Conservation (phyloP, 2,329 filamentous ascomycete genomes). For the Incumbomyces delicatus region DNA sequence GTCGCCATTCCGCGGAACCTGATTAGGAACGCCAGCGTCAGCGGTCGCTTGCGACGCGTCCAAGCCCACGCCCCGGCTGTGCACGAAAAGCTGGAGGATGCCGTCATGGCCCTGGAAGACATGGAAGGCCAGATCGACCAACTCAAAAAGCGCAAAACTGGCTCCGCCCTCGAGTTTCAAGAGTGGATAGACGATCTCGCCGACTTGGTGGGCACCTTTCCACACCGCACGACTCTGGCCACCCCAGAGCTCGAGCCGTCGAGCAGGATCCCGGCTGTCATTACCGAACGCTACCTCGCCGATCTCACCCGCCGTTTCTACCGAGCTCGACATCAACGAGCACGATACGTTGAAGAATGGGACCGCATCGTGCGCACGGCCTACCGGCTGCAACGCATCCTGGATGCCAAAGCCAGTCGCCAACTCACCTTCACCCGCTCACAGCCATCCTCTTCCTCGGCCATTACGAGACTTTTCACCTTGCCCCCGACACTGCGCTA, state of each 20-base stretch:
- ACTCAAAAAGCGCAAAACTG: slow-evolving; percentile 69
- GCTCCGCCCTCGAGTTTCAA: slow-evolving; percentile 62
- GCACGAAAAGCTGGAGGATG: slow-evolving; percentile 80
- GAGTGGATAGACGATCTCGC: slow-evolving; percentile 95
- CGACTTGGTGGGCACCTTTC: slow-evolving; percentile 54
- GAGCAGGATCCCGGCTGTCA: slow-evolving; percentile 60
- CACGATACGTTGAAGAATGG: slow-evolving; percentile 80
- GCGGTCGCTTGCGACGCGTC: slow-evolving; percentile 61
- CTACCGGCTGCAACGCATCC: slow-evolving; percentile 63
- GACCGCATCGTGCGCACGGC: slow-evolving; percentile 65
- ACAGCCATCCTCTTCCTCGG: slow-evolving; percentile 42
- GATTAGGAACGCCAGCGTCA: slow-evolving; percentile 69
- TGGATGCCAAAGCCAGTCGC: slow-evolving; percentile 74
- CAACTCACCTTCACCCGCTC: slow-evolving; percentile 63
- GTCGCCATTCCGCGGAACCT: slow-evolving; percentile 80
- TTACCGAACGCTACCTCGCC: slow-evolving; percentile 87
- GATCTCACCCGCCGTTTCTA: slow-evolving; percentile 75
- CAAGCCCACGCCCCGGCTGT: slow-evolving; percentile 70
- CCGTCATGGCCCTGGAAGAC: slow-evolving; percentile 67
- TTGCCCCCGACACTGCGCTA: slow-evolving; percentile 77
- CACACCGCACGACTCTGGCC: slow-evolving; percentile 50
- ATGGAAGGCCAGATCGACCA: slow-evolving; percentile 72
- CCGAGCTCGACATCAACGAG: slow-evolving; percentile 71
- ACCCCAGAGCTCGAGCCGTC: slow-evolving; percentile 29
- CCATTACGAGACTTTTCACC: slow-evolving; percentile 39